These are phyloP conservation scores for Penstemon eatonii DNA, from an alignment of 257 asterid species.

Conservation along the genomic window DNA sequence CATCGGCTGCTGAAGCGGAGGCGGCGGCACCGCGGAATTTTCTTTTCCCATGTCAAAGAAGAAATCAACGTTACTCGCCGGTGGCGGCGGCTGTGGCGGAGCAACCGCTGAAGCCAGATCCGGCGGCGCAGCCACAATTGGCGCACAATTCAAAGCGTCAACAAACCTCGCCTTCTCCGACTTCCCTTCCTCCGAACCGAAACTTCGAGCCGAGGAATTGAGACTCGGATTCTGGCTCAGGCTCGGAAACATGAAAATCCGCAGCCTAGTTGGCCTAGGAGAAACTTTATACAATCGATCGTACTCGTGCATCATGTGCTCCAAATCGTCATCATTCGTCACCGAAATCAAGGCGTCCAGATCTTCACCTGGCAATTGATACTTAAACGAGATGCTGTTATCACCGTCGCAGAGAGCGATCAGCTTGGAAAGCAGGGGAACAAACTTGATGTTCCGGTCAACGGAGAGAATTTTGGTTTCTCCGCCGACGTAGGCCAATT, in stretches of 20 bases:
- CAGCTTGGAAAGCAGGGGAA: constrained; percentile 52
- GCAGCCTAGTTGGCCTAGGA: constrained; percentile 73
- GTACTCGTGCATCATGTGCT: constrained; percentile 92
- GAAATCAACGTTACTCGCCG: constrained; percentile 52
- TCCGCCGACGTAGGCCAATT: constrained; percentile 80
- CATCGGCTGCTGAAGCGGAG: constrained; percentile 38
- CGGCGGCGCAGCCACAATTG: constrained; percentile 51
- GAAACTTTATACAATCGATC: constrained; percentile 73
- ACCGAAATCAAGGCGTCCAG: constrained; percentile 95
- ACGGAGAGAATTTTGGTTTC: constrained; percentile 90
- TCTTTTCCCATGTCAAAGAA: constrained; percentile 74
- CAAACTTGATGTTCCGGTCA: constrained; percentile 66
- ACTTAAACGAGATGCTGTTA: constrained; percentile 58
- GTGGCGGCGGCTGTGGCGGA: constrained; percentile 36
- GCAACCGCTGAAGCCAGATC: constrained; percentile 30
- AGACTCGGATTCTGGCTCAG: constrained; percentile 39
- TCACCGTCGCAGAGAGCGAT: constrained; percentile 60
- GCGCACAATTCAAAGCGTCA: constrained; percentile 89
- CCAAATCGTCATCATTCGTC: constrained; percentile 89
- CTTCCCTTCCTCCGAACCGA: constrained; percentile 70
- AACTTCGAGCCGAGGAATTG: constrained; percentile 51
- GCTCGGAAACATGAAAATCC: constrained; percentile 67
- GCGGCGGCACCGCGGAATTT: constrained; percentile 35
- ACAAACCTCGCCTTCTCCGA: constrained; percentile 93
- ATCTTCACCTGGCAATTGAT: constrained; percentile 95